A percentile compares a stretch with the other conserved stretches of the same genome.
Evolutionary conservation across 257 asterid genomes (phyloP).

Genomic region (Buddleja alternifolia): DNA sequence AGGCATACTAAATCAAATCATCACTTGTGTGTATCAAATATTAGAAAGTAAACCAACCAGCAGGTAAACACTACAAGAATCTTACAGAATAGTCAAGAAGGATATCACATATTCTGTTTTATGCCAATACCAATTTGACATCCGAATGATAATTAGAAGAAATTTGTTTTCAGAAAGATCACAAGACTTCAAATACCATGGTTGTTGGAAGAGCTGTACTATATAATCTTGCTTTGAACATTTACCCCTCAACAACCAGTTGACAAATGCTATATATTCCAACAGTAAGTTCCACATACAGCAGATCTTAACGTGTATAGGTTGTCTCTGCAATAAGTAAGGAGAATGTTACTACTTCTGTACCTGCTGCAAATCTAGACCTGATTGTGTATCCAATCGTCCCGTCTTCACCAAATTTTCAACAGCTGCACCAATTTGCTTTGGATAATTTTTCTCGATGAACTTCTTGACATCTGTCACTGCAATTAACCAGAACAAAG

Average conservation of each 20-base stretch:
- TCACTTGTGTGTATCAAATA: too few species aligned
- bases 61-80: too few species aligned
- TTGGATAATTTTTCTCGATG: constrained; percentile 63
- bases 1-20: too few species aligned
- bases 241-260: not conserved
- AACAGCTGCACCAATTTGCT: constrained; percentile 66
- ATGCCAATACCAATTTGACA: too few species aligned
- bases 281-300: constrained; percentile 17
- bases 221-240: not conserved
- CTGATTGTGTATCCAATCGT: constrained; percentile 66
- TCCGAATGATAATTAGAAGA: too few species aligned
- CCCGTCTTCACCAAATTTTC: constrained; percentile 93
- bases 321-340: constrained; percentile 15
- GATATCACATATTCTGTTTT: too few species aligned
- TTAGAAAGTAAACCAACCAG: too few species aligned
- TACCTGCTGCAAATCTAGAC: constrained; percentile 97
- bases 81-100: too few species aligned
- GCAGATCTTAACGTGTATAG: not conserved
- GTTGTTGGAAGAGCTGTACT: not conserved
- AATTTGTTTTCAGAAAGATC: not conserved
- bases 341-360: constrained; percentile 13
- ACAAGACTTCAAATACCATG: not conserved
- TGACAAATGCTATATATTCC: not conserved
- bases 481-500: constrained; percentile 49
- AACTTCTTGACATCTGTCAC: constrained; percentile 69